These are phyloP conservation scores for Starmerella sirachaensis DNA, from an alignment of 805 yeast genomes.

Conservation along the genomic window DNA sequence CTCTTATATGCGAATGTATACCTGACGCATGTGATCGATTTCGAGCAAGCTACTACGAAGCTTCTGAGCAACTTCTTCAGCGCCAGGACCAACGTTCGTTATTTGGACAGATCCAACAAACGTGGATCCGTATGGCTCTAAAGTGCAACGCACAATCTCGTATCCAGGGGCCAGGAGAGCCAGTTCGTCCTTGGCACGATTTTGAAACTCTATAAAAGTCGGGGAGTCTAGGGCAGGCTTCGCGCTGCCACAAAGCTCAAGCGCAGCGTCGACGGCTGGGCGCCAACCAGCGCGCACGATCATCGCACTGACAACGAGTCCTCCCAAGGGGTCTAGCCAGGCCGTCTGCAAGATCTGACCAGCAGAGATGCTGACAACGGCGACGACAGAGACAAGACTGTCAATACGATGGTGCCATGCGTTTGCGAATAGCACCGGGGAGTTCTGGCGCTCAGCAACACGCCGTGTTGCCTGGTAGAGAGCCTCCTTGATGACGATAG, in stretches of 20 bases:
- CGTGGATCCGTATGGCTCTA: conserved; percentile 24
- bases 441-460: conserved; percentile 64
- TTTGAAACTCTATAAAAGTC: conserved; percentile 13
- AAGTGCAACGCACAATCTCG: conserved; percentile 11
- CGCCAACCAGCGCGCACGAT: conserved; percentile 75
- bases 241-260: conserved; percentile 61
- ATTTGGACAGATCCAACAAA: conserved; percentile 20
- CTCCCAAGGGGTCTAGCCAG: conserved; percentile 90
- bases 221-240: conserved; percentile 16
- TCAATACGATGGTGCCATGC: conserved; percentile 99
- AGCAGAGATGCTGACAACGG: conserved; percentile 73
- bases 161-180: conserved; percentile 13
- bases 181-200: conserved; percentile 9
- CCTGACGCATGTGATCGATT: conserved; percentile 20
- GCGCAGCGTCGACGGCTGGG: conserved; percentile 56
- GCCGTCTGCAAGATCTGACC: conserved; percentile 66
- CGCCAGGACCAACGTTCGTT: conserved; percentile 13
- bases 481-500: conserved; percentile 79
- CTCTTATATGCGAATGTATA: conserved; percentile 17
- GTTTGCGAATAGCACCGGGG: conserved; percentile 85
- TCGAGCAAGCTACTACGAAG: conserved; percentile 14
- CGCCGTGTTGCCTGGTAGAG: conserved; percentile 70
- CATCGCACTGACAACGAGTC: conserved; percentile 67
- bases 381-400: conserved; percentile 81
- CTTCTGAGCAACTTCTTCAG: conserved; percentile 15